Conservation (phyloP, 306 rosid genomes). For the Dryas octopetala region DNA sequence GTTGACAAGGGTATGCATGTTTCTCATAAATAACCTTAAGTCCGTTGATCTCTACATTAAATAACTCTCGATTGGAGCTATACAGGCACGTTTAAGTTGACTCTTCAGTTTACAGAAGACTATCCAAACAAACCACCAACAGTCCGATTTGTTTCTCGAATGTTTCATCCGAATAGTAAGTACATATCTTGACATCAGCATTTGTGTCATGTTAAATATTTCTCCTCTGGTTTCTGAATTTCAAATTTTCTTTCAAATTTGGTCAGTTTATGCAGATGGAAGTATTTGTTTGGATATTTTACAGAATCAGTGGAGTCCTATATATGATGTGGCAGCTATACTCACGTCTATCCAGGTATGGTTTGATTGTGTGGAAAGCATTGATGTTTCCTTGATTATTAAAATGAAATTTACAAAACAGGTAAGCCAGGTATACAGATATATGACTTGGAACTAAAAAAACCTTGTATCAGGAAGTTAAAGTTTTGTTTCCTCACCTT, state of each 20-base stretch:
- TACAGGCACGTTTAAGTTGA: slow-evolving; percentile 89
- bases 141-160: slow-evolving; percentile 85
- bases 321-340: slow-evolving; percentile 94
- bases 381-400: background rate
- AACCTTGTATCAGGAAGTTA: background rate
- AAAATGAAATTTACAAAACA: background rate
- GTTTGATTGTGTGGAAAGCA: background rate
- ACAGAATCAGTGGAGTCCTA: slow-evolving; percentile 98
- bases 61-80: background rate
- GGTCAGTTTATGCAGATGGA: slow-evolving; percentile 94
- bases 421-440: background rate
- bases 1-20: background rate
- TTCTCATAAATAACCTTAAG: background rate
- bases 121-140: slow-evolving; percentile 94
- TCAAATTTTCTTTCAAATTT: slow-evolving; percentile 16
- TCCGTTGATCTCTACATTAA: background rate
- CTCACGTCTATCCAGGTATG: slow-evolving; percentile 96
- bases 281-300: slow-evolving; percentile 95
- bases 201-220: background rate
- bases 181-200: slow-evolving; percentile 1
- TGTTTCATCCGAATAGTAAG: slow-evolving; percentile 97
- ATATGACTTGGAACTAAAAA: background rate
- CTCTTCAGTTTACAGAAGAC: slow-evolving; percentile 83
- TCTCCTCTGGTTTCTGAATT: slow-evolving; percentile 9
- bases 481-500: background rate